Evolutionary conservation across 2,329 filamentous ascomycete genomes (phyloP).

Genomic region (Exophiala aquamarina): DNA sequence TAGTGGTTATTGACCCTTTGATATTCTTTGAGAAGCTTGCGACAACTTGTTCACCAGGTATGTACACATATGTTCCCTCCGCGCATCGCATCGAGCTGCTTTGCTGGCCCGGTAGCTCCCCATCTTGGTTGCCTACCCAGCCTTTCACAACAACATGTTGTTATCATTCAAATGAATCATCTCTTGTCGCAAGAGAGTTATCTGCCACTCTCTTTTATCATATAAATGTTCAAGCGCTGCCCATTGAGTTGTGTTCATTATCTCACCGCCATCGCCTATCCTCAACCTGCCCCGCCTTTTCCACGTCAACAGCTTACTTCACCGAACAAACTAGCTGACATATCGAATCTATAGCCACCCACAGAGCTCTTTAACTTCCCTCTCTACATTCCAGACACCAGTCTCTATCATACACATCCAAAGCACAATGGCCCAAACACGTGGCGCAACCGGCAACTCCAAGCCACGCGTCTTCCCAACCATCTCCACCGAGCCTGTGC

Average conservation of each 20-base stretch:
- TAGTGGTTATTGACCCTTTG: constrained; percentile 13
- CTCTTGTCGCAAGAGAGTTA: constrained; percentile 19
- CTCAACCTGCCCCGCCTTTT: constrained; percentile 11
- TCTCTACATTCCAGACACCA: not conserved
- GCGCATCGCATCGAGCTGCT: constrained; percentile 16
- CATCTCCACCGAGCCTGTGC: constrained; percentile 24
- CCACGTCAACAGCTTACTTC: constrained; percentile 1
- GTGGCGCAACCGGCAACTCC: constrained; percentile 29
- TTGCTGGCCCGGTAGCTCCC: not conserved
- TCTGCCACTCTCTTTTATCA: not conserved
- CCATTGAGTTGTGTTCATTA: constrained; percentile 14
- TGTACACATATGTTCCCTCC: constrained; percentile 16
- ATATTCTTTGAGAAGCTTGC: constrained; percentile 10
- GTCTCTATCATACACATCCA: not conserved
- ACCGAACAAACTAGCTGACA: constrained; percentile 12
- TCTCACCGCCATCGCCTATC: constrained; percentile 6
- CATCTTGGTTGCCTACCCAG: constrained; percentile 21
- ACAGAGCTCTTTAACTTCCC: not conserved
- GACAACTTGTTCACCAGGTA: constrained; percentile 24
- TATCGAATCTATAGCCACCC: not conserved
- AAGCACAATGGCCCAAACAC: constrained; percentile 31
- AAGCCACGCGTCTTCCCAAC: constrained; percentile 28
- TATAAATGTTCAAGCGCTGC: constrained; percentile 3
- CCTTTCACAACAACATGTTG: constrained; percentile 15
- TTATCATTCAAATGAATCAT: constrained; percentile 15